phyloP scores from a whole-genome alignment of 1,284 basidiomycete species.

The Porodaedalea pini region DNA sequence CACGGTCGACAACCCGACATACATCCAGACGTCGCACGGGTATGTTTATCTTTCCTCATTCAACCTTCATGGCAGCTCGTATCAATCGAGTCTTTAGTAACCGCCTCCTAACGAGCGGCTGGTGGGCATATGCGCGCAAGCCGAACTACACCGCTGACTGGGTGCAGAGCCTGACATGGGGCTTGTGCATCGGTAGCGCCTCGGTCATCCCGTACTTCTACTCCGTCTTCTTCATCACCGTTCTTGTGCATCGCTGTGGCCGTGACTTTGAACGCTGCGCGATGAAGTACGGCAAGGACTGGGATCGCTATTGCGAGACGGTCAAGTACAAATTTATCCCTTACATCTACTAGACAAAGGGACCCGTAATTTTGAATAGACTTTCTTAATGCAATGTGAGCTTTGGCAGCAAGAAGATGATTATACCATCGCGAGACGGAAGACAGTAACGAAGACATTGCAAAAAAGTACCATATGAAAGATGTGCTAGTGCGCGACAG shows the following conservation, averaged over 20 bases:
- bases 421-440: neutral
- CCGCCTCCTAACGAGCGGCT: constrained; percentile 79
- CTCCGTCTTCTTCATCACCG: constrained; percentile 88
- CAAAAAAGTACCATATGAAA: neutral
- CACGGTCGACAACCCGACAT: constrained; percentile 86
- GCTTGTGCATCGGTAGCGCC: constrained; percentile 76
- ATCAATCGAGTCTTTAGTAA: constrained; percentile 46
- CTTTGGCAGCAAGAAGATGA: too few relatives aligned
- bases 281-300: constrained; percentile 93
- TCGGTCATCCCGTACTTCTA: constrained; percentile 95
- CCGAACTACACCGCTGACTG: constrained; percentile 89
- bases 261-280: constrained; percentile 94
- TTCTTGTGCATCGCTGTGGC: constrained; percentile 83
- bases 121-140: constrained; percentile 90
- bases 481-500: neutral
- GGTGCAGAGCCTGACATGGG: constrained; percentile 90
- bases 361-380: neutral
- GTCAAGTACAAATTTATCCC: constrained; percentile 92
- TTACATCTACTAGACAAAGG: constrained; percentile 47
- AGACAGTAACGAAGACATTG: neutral
- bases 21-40: constrained; percentile 93
- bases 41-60: constrained; percentile 30
- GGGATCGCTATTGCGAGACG: constrained; percentile 83
- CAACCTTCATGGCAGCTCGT: constrained; percentile 16
- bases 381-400: neutral